Conservation (phyloP, 305 asterid genomes). For the Withania somnifera region DNA sequence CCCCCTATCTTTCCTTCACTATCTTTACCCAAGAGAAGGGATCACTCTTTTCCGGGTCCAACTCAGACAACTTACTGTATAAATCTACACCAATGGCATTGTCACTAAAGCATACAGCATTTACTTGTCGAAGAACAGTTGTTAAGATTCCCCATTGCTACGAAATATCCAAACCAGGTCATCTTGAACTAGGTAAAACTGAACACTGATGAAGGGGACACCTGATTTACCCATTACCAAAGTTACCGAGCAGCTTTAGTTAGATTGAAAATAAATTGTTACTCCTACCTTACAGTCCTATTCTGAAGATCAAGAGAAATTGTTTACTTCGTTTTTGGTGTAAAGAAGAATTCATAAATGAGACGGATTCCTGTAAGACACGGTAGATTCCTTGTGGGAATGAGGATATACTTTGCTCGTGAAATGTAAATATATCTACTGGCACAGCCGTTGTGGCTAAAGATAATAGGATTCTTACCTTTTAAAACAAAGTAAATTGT, state of each 20-base stretch:
- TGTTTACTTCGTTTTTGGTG: background rate
- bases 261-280: background rate
- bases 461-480: background rate
- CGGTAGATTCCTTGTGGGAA: background rate
- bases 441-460: background rate
- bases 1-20: background rate
- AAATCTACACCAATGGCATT: background rate
- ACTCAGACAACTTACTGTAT: background rate
- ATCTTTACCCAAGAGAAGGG: background rate
- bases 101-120: background rate
- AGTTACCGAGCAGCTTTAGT: background rate
- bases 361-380: background rate
- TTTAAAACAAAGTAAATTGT: background rate
- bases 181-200: background rate
- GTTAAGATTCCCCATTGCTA: background rate
- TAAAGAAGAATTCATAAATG: background rate
- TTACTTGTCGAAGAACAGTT: background rate
- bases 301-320: background rate
- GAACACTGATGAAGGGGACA: background rate
- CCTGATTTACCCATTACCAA: background rate
- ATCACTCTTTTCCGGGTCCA: background rate
- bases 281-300: background rate
- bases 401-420: background rate
- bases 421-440: background rate
- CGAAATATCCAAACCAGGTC: background rate